A percentile compares a stretch with the other conserved stretches of the same genome.
These are phyloP conservation scores for Tricholoma flavovirens DNA, from an alignment of 768 basidiomycete genomes.

Conservation along the genomic window DNA sequence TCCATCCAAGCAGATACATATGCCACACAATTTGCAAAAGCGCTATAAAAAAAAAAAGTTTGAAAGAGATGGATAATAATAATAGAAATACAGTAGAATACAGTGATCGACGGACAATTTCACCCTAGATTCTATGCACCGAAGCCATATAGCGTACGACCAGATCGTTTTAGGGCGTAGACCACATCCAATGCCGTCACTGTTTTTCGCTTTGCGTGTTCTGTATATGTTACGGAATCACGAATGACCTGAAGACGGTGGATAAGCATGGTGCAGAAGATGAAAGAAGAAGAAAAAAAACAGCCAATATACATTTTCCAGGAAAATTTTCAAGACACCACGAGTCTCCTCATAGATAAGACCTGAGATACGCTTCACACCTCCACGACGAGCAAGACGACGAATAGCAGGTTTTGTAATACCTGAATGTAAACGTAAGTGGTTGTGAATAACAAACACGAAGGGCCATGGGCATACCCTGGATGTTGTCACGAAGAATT, in stretches of 20 bases:
- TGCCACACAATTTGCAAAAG: neutral
- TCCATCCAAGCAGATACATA: too few species aligned
- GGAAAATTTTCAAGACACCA: slow-evolving; percentile 71
- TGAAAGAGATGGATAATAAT: slow-evolving; percentile 16
- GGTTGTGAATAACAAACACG: neutral
- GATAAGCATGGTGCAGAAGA: neutral
- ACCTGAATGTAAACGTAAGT: slow-evolving; percentile 21
- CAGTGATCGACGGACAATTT: slow-evolving; percentile 6
- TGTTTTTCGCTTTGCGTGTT: slow-evolving; percentile 93
- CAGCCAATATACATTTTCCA: slow-evolving; percentile 33
- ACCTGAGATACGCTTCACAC: slow-evolving; percentile 75
- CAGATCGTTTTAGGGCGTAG: slow-evolving; percentile 80
- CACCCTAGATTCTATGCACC: slow-evolving; percentile 55
- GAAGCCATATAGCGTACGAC: slow-evolving; percentile 90
- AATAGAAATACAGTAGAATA: slow-evolving; percentile 18
- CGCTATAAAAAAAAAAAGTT: neutral
- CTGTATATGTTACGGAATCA: slow-evolving; percentile 97
- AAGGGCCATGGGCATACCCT: slow-evolving; percentile 40
- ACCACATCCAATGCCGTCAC: slow-evolving; percentile 94
- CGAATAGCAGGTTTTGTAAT: slow-evolving; percentile 63
- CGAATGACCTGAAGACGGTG: slow-evolving; percentile 63
- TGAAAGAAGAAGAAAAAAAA: slow-evolving; percentile 5
- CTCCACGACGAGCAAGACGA: slow-evolving; percentile 80
- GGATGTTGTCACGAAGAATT: slow-evolving; percentile 78
- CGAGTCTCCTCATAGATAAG: slow-evolving; percentile 81